A percentile compares a stretch with the other conserved stretches of the same genome.
Conservation (phyloP, 73 alveolate species). For the Tetrahymena malaccensis region DNA sequence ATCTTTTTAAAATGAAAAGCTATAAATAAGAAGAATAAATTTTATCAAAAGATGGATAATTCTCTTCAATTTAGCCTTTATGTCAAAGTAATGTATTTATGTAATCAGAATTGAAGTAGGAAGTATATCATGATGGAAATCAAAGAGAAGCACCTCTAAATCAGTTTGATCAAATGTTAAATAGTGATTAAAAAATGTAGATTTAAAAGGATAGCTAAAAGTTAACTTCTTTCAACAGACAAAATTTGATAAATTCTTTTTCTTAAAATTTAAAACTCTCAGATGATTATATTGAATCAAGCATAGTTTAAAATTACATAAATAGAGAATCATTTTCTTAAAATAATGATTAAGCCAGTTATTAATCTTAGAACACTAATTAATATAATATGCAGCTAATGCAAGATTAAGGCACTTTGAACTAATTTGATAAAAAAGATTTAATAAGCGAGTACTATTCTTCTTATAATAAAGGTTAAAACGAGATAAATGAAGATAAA, state of each 20-base stretch:
- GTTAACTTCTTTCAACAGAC: neutral
- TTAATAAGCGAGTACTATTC: neutral
- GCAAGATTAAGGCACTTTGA: neutral
- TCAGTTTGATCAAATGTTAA: neutral
- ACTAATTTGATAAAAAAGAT: neutral
- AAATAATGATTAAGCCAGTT: neutral
- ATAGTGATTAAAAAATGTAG: neutral
- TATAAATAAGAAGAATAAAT: neutral
- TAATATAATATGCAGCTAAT: neutral
- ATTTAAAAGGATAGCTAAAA: neutral
- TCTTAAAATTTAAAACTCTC: neutral
- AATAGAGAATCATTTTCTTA: neutral
- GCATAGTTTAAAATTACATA: neutral
- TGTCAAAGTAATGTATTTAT: neutral
- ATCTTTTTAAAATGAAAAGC: neutral
- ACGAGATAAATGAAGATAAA: neutral
- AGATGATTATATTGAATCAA: neutral
- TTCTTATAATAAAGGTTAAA: neutral
- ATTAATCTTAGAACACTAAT: neutral
- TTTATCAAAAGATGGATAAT: neutral
- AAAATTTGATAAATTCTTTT: neutral
- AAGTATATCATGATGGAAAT: neutral
- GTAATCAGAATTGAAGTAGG: neutral
- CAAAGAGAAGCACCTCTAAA: neutral
- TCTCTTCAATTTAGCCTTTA: neutral